Evolutionary conservation across 176 grass and related monocot genomes (phyloP).

Genomic region (Rhynchospora pubera): DNA sequence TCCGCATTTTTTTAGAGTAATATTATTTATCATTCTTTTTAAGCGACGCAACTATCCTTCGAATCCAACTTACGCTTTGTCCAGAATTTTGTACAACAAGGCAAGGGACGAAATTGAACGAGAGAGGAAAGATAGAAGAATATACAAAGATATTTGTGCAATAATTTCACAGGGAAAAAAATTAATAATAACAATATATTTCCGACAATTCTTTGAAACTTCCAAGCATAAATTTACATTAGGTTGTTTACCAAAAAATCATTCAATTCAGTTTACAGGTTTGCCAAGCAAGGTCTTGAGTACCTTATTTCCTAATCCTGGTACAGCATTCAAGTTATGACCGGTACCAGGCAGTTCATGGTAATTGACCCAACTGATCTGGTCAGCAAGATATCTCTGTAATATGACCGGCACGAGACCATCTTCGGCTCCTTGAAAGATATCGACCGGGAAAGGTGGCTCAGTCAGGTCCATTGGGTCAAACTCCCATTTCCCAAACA

Average conservation of each 20-base stretch:
- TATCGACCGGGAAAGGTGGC: conserved; percentile 57
- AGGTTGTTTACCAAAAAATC: not conserved
- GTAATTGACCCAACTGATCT: conserved; percentile 61
- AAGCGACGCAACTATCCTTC: too few relatives aligned
- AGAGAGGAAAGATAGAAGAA: too few relatives aligned
- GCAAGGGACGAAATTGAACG: too few relatives aligned
- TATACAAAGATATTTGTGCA: too few relatives aligned
- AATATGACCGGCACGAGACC: conserved; percentile 68
- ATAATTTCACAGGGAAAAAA: too few relatives aligned
- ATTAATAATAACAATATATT: too few relatives aligned
- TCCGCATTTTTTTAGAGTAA: too few relatives aligned
- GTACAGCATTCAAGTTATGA: conserved; percentile 44
- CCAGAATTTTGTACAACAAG: too few relatives aligned
- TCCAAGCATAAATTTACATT: too few relatives aligned
- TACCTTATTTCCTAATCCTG: conserved; percentile 49
- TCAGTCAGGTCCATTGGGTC: conserved; percentile 64
- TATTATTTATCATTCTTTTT: too few relatives aligned
- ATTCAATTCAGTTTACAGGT: not conserved
- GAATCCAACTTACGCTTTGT: too few relatives aligned
- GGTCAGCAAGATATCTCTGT: conserved; percentile 56
- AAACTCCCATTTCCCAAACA: conserved; percentile 95
- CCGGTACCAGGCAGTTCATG: conserved; percentile 54
- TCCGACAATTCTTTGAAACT: too few relatives aligned
- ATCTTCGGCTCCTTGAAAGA: conserved; percentile 85
- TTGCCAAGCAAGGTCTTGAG: conserved; percentile 12